A percentile compares a stretch with the other conserved stretches of the same genome.
Conservation (phyloP, 371 early-diverging fungal species). For the Sporodiniella umbellata region DNA sequence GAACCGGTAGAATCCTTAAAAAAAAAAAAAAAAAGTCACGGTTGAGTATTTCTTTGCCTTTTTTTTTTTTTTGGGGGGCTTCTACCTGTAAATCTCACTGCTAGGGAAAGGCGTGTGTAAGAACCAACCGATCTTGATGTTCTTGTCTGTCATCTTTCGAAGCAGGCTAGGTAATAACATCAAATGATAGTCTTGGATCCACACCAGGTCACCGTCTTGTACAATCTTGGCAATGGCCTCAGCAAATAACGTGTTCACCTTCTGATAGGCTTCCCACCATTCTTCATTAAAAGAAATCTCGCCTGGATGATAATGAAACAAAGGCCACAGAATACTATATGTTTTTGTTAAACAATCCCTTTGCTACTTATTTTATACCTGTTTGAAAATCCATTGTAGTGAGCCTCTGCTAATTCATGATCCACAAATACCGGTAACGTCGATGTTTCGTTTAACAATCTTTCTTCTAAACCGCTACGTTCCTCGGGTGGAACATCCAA, state of each 20-base stretch:
- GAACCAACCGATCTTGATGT: conserved; percentile 97
- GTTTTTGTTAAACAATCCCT: too few species aligned
- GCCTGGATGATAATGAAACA: conserved; percentile 98
- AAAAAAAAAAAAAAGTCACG: too few species aligned
- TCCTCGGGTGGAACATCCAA: conserved; percentile 85
- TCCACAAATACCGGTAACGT: conserved; percentile 97
- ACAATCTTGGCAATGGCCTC: conserved; percentile 76
- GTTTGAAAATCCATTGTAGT: conserved; percentile 99
- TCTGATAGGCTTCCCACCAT: conserved; percentile 95
- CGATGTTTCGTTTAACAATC: conserved; percentile 78
- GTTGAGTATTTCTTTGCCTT: conserved; percentile 2
- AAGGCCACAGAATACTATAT: conserved; percentile 79
- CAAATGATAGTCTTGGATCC: conserved; percentile 99
- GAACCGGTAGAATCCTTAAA: conserved; percentile 59
- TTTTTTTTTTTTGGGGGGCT: conserved; percentile 43
- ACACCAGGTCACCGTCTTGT: conserved; percentile 90
- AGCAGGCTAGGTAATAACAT: conserved; percentile 95
- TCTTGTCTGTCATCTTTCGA: conserved; percentile 52
- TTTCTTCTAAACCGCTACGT: conserved; percentile 65
- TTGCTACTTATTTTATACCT: conserved; percentile 23
- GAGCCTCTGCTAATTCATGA: conserved; percentile 93
- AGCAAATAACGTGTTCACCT: conserved; percentile 89
- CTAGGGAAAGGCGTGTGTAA: conserved; percentile 99
- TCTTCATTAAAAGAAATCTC: conserved; percentile 89
- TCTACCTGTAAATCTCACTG: conserved; percentile 86